phyloP scores from a whole-genome alignment of 2,329 filamentous ascomycete genomes.

The Parastagonospora nodorum region DNA sequence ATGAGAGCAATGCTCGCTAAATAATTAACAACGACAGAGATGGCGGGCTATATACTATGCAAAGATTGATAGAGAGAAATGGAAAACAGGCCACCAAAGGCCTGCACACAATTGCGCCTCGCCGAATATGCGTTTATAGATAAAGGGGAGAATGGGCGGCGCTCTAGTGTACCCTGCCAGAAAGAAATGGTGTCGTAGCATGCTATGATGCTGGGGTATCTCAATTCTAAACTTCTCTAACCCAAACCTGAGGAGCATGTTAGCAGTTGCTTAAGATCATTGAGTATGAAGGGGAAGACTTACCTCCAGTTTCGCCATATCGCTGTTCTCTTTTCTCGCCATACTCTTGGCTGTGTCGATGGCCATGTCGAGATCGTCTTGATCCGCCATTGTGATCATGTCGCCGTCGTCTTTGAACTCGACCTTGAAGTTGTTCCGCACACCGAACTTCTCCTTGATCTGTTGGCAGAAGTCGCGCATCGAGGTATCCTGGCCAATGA shows the following conservation, averaged over 20 bases:
- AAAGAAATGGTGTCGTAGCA: conserved; percentile 22
- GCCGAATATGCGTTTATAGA: conserved; percentile 3
- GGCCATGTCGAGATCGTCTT: conserved; percentile 93
- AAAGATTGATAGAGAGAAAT: conserved; percentile 8
- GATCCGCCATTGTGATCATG: conserved; percentile 96
- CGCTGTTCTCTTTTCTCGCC: conserved; percentile 74
- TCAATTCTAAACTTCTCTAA: conserved; percentile 50
- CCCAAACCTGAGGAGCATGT: conserved; percentile 55
- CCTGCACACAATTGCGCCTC: background rate
- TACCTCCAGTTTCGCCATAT: conserved; percentile 95
- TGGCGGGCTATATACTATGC: conserved; percentile 12
- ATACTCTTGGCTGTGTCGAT: conserved; percentile 70
- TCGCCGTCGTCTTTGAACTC: conserved; percentile 89
- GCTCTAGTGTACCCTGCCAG: conserved; percentile 1
- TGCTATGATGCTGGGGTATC: conserved; percentile 44
- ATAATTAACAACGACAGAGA: conserved; percentile 30
- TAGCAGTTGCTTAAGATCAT: conserved; percentile 14
- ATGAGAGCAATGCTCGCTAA: conserved; percentile 34
- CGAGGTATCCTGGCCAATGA: conserved; percentile 74
- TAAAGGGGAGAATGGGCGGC: background rate
- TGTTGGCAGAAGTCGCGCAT: conserved; percentile 79
- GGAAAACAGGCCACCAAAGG: too few relatives aligned
- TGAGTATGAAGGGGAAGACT: conserved; percentile 45
- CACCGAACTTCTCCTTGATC: conserved; percentile 84
- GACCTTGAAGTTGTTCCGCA: conserved; percentile 81